A percentile compares a stretch with the other conserved stretches of the same genome.
phyloP scores from a whole-genome alignment of 2,329 filamentous ascomycete genomes.

The Curvularia verruculosa region DNA sequence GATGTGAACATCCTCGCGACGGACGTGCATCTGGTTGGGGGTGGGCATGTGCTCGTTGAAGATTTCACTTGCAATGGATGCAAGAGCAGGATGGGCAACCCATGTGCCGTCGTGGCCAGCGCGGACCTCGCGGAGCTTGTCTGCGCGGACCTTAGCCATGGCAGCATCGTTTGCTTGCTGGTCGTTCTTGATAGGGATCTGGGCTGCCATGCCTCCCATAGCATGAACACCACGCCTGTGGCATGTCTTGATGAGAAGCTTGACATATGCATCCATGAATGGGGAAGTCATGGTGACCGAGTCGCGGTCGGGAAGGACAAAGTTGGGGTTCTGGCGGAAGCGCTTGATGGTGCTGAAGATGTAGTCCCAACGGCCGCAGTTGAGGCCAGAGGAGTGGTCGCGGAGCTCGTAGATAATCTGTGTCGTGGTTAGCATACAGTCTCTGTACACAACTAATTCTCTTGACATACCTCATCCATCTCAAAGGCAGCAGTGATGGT shows the following conservation, averaged over 20 bases:
- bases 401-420: slow-evolving; percentile 97
- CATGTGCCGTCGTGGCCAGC: slow-evolving; percentile 97
- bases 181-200: slow-evolving; percentile 98
- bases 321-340: slow-evolving; percentile 92
- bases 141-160: slow-evolving; percentile 89
- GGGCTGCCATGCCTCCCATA: slow-evolving; percentile 98
- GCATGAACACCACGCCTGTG: slow-evolving; percentile 96
- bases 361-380: slow-evolving; percentile 99
- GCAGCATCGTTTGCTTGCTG: slow-evolving; percentile 87
- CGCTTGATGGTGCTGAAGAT: slow-evolving; percentile 99
- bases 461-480: slow-evolving; percentile 78
- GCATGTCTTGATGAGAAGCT: slow-evolving; percentile 97
- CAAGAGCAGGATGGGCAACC: slow-evolving; percentile 95
- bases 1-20: slow-evolving; percentile 87
- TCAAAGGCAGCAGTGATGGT: slow-evolving; percentile 97
- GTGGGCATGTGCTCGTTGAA: slow-evolving; percentile 99
- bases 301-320: slow-evolving; percentile 89
- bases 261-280: slow-evolving; percentile 98
- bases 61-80: slow-evolving; percentile 83
- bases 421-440: slow-evolving; percentile 17
- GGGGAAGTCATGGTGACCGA: slow-evolving; percentile 96
- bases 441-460: background rate
- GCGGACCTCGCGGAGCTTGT: slow-evolving; percentile 94
- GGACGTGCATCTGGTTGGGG: slow-evolving; percentile 91
- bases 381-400: slow-evolving; percentile 93